phyloP scores from a whole-genome alignment of 352 stramenopile genomes.

The Phytophthora cryptogea region DNA sequence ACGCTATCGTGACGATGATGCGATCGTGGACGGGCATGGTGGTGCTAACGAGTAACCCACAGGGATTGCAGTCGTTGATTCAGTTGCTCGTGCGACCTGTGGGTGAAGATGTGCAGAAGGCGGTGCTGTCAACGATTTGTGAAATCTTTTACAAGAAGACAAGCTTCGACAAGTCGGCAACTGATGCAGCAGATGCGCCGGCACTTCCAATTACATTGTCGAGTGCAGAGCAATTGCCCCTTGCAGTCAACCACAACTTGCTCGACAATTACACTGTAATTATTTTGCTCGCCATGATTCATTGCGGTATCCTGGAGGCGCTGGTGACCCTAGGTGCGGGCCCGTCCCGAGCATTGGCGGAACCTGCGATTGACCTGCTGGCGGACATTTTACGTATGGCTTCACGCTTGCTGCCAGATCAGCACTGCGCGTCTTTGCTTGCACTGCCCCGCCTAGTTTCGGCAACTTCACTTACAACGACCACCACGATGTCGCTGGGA shows the following conservation, averaged over 20 bases:
- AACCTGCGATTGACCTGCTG: conserved; percentile 85
- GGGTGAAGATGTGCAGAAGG: conserved; percentile 89
- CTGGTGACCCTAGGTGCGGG: conserved; percentile 84
- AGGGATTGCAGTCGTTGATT: conserved; percentile 85
- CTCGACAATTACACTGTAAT: conserved; percentile 91
- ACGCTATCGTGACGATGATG: conserved; percentile 91
- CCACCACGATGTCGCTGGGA: conserved; percentile 68
- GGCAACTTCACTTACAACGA: conserved; percentile 75
- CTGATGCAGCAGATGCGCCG: conserved; percentile 39
- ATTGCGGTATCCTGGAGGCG: conserved; percentile 83
- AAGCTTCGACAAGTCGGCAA: conserved; percentile 70
- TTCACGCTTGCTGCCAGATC: conserved; percentile 77
- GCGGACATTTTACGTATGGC: conserved; percentile 87
- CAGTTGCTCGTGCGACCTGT: conserved; percentile 88
- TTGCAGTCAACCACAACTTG: conserved; percentile 76
- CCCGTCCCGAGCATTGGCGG: conserved; percentile 69
- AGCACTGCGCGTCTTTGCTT: conserved; percentile 82
- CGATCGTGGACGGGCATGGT: conserved; percentile 90
- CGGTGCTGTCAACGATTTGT: conserved; percentile 86
- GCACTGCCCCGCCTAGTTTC: conserved; percentile 81
- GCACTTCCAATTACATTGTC: conserved; percentile 75
- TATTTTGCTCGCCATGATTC: conserved; percentile 84
- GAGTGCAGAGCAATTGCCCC: conserved; percentile 64
- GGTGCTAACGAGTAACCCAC: conserved; percentile 85
- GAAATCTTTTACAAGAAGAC: conserved; percentile 91